Conservation (phyloP, 2,329 filamentous ascomycete genomes). For the Nothomitra cinnamomea region DNA sequence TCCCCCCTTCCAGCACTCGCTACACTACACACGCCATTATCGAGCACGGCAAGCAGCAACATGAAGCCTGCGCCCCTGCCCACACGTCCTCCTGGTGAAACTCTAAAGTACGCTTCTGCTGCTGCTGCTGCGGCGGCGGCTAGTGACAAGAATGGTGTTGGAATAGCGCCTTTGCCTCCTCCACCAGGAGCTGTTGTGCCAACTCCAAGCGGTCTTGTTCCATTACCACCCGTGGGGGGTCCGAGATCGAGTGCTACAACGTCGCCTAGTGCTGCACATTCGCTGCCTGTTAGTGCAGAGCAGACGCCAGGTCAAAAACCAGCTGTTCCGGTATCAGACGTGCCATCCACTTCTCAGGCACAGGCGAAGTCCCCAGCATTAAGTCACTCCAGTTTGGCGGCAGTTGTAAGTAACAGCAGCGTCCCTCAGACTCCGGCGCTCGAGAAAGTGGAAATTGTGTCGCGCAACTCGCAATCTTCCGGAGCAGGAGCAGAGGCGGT, state of each 20-base stretch:
- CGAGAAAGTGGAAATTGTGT: conserved; percentile 26
- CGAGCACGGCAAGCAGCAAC: conserved; percentile 43
- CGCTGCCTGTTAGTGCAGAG: conserved; percentile 27
- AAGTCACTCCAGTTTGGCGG: conserved; percentile 24
- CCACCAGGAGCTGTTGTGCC: conserved; percentile 47
- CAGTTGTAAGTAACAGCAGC: conserved; percentile 24
- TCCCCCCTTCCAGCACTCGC: conserved; percentile 86
- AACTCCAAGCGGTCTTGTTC: conserved; percentile 24
- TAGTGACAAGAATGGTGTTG: conserved; percentile 72
- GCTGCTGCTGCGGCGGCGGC: conserved; percentile 86
- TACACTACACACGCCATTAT: conserved; percentile 62
- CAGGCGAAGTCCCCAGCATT: conserved; percentile 35
- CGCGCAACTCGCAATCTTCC: neutral
- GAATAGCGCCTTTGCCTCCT: conserved; percentile 83
- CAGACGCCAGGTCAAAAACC: conserved; percentile 21
- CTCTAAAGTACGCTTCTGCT: conserved; percentile 90
- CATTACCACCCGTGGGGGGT: conserved; percentile 32
- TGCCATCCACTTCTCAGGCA: conserved; percentile 16
- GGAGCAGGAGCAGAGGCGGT: neutral
- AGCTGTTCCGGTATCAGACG: conserved; percentile 15
- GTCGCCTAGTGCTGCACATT: conserved; percentile 34
- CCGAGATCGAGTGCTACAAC: conserved; percentile 38
- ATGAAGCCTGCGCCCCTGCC: conserved; percentile 94
- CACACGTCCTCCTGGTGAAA: conserved; percentile 69
- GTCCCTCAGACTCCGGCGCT: conserved; percentile 28